Evolutionary conservation across 495 filamentous ascomycete genomes (phyloP).

Genomic region (Zalerion maritima): DNA sequence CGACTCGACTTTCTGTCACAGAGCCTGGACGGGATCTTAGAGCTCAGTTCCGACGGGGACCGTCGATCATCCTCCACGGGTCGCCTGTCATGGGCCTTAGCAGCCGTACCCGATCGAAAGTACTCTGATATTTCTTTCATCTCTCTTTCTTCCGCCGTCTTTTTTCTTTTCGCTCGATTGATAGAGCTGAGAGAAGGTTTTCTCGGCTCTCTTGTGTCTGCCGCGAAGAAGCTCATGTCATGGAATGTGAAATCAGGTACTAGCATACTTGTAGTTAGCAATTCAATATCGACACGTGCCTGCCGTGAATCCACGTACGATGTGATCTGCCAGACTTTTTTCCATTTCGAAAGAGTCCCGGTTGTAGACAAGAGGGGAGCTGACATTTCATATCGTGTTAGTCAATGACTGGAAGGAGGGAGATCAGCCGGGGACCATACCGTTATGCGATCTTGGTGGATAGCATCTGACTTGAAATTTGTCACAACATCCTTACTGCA

Average conservation of each 20-base stretch:
- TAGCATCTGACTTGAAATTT: constrained; percentile 48
- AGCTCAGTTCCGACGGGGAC: too few species aligned
- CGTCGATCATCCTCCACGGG: too few species aligned
- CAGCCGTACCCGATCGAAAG: too few species aligned
- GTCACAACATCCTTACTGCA: constrained; percentile 39
- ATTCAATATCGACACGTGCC: constrained; percentile 21
- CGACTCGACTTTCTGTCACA: too few species aligned
- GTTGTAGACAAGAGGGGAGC: constrained; percentile 36
- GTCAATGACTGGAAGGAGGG: constrained; percentile 10
- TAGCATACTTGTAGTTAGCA: constrained; percentile 13
- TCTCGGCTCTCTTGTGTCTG: constrained; percentile 8
- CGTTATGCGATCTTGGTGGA: constrained; percentile 46
- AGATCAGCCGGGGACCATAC: constrained; percentile 24
- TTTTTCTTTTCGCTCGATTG: too few species aligned
- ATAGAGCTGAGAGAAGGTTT: too few species aligned
- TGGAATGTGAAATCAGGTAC: constrained; percentile 55
- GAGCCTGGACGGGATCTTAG: too few species aligned
- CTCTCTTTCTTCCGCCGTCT: constrained; percentile 16
- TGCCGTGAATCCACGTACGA: background rate
- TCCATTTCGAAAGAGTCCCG: constrained; percentile 63
- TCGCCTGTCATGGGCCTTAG: too few species aligned
- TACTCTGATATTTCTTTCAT: constrained; percentile 26
- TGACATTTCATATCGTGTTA: too few species aligned
- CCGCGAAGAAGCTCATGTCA: constrained; percentile 48
- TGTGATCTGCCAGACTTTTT: constrained; percentile 6